Evolutionary conservation across 495 filamentous ascomycete genomes (phyloP).

Genomic region (Lepidopterella palustris): DNA sequence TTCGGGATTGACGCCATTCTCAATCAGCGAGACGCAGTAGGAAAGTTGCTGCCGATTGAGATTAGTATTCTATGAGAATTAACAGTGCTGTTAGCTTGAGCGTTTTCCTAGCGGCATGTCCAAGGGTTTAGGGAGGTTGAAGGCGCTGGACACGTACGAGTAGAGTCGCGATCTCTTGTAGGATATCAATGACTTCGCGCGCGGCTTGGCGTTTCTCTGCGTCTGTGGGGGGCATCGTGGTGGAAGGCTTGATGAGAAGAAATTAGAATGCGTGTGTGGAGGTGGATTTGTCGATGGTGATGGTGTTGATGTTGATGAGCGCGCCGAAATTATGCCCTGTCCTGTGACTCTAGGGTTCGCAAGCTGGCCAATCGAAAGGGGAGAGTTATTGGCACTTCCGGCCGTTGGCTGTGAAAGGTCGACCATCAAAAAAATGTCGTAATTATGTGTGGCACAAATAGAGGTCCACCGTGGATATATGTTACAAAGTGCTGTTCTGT

Average conservation of each 20-base stretch:
- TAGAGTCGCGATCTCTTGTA: constrained; percentile 87
- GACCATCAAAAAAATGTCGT: too few relatives aligned
- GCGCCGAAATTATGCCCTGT: too few relatives aligned
- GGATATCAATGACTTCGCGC: constrained; percentile 91
- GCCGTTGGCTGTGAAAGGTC: too few relatives aligned
- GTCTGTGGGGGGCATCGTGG: constrained; percentile 15
- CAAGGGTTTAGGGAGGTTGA: constrained; percentile 2
- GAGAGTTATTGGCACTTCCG: too few relatives aligned
- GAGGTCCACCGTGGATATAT: too few relatives aligned
- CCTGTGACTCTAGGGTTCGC: too few relatives aligned
- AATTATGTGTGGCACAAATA: too few relatives aligned
- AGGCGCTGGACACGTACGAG: constrained; percentile 50
- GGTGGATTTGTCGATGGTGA: too few relatives aligned
- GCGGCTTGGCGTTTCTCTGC: constrained; percentile 80
- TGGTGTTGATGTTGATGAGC: too few relatives aligned
- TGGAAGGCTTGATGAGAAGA: neutral
- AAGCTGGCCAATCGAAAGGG: too few relatives aligned
- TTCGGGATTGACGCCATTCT: constrained; percentile 95
- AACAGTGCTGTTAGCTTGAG: constrained; percentile 3
- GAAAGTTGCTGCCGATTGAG: constrained; percentile 85
- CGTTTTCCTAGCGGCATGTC: neutral
- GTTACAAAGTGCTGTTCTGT: too few relatives aligned
- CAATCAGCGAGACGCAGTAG: constrained; percentile 90
- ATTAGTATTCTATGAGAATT: constrained; percentile 66
- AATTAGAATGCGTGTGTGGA: neutral